A percentile compares a stretch with the other conserved stretches of the same genome.
These are phyloP conservation scores for Acanthamoeba healyi DNA, from an alignment of 208 protist genomes.

Conservation along the genomic window DNA sequence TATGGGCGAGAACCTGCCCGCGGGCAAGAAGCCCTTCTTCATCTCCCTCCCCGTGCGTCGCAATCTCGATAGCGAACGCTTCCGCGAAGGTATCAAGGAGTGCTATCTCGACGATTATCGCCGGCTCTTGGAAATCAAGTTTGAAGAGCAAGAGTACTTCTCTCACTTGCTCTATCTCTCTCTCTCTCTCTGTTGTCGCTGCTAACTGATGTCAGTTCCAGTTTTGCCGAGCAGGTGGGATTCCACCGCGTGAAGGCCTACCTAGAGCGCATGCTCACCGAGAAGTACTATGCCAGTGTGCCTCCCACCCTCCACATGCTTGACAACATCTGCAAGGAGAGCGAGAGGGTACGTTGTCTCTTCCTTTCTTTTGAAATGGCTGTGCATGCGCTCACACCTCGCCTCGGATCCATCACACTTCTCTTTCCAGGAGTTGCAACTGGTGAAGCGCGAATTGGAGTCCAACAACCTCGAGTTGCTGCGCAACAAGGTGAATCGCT, in stretches of 20 bases:
- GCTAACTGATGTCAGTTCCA: neutral
- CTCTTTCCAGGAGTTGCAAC: slow-evolving; percentile 67
- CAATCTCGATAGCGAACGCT: slow-evolving; percentile 80
- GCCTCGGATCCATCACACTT: neutral
- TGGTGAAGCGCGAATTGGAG: slow-evolving; percentile 80
- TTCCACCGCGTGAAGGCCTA: slow-evolving; percentile 82
- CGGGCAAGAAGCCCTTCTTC: slow-evolving; percentile 84
- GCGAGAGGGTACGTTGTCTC: slow-evolving; percentile 53
- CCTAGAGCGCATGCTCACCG: slow-evolving; percentile 83
- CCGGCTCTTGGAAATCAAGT: slow-evolving; percentile 79
- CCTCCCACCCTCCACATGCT: slow-evolving; percentile 78
- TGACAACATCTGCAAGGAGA: slow-evolving; percentile 82
- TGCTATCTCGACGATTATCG: slow-evolving; percentile 85
- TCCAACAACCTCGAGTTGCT: slow-evolving; percentile 78
- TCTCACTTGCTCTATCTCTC: neutral
- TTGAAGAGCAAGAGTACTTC: slow-evolving; percentile 79
- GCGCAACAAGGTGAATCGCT: slow-evolving; percentile 75
- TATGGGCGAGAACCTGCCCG: slow-evolving; percentile 77
- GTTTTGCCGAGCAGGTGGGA: slow-evolving; percentile 81
- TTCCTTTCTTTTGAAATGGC: too few species aligned
- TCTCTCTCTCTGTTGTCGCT: neutral
- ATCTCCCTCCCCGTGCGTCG: slow-evolving; percentile 82
- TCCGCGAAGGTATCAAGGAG: slow-evolving; percentile 82
- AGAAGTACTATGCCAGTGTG: slow-evolving; percentile 85
- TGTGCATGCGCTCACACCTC: too few species aligned